These are phyloP conservation scores for Cyclanthera cordifolia DNA, from an alignment of 306 rosid genomes.

Conservation along the genomic window DNA sequence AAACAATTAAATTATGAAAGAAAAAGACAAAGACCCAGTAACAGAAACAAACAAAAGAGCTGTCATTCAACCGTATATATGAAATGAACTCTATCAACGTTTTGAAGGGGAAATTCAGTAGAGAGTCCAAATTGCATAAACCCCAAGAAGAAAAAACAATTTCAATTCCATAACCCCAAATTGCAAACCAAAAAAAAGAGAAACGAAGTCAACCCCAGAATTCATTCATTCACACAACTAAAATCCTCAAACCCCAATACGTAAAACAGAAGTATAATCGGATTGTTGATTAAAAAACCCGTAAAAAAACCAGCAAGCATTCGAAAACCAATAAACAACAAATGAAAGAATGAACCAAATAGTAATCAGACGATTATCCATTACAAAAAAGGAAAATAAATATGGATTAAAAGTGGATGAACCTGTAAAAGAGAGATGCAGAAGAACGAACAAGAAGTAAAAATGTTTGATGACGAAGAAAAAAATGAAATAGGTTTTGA, in stretches of 20 bases:
- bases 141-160: background rate
- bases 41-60: background rate
- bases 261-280: background rate
- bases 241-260: background rate
- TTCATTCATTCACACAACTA: background rate
- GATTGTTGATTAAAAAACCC: background rate
- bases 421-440: no score
- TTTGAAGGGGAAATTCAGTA: background rate
- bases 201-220: background rate
- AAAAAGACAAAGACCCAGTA: background rate
- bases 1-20: constrained; percentile 23
- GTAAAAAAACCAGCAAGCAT: no score
- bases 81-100: background rate
- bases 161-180: background rate
- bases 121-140: background rate
- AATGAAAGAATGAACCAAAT: no score
- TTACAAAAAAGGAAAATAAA: no score
- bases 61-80: constrained; percentile 8
- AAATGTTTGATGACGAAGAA: no score
- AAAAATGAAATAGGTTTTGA: no score
- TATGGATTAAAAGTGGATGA: no score
- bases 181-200: background rate
- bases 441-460: no score
- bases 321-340: no score
- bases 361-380: no score